A percentile compares a stretch with the other conserved stretches of the same genome.
phyloP scores from a whole-genome alignment of 768 basidiomycete species.

The Tulasnella sp. region DNA sequence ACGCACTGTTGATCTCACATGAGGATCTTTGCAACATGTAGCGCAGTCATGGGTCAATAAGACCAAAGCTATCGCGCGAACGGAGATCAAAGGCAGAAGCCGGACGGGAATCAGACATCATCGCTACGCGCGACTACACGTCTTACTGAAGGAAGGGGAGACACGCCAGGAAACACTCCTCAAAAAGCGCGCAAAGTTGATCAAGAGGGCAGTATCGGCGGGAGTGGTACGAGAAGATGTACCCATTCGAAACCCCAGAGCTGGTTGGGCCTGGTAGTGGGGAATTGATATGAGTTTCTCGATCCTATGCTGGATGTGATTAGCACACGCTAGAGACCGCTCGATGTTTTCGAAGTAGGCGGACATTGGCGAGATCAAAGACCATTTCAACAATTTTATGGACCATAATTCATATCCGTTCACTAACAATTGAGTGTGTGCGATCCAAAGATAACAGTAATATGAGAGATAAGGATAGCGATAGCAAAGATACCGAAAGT shows the following conservation, averaged over 20 bases:
- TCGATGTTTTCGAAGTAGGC: too few species aligned
- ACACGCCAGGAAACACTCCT: constrained; percentile 57
- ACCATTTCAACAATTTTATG: too few species aligned
- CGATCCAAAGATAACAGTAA: background rate
- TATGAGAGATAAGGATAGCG: too few species aligned
- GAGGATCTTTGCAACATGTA: constrained; percentile 26
- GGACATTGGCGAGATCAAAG: too few species aligned
- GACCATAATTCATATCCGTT: too few species aligned
- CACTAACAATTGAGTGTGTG: too few species aligned
- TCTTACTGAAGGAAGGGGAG: constrained; percentile 73
- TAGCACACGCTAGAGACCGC: too few species aligned
- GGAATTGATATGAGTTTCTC: too few species aligned
- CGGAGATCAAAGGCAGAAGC: constrained; percentile 79
- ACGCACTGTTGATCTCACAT: background rate
- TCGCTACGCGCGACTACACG: constrained; percentile 61
- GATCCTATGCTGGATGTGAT: too few species aligned
- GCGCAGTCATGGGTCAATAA: constrained; percentile 95
- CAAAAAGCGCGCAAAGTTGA: constrained; percentile 50
- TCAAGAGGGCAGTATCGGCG: constrained; percentile 72
- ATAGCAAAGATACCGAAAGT: too few species aligned
- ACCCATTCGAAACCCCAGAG: constrained; percentile 61
- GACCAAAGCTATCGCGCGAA: constrained; percentile 50
- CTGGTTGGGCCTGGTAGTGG: constrained; percentile 67
- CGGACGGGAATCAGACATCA: constrained; percentile 68
- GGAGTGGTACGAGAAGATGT: constrained; percentile 68